Percentiles rank a stretch among this genome's conserved stretches.
phyloP scores from a whole-genome alignment of 2,329 filamentous ascomycete species.

The Cordyceps cicadae region DNA sequence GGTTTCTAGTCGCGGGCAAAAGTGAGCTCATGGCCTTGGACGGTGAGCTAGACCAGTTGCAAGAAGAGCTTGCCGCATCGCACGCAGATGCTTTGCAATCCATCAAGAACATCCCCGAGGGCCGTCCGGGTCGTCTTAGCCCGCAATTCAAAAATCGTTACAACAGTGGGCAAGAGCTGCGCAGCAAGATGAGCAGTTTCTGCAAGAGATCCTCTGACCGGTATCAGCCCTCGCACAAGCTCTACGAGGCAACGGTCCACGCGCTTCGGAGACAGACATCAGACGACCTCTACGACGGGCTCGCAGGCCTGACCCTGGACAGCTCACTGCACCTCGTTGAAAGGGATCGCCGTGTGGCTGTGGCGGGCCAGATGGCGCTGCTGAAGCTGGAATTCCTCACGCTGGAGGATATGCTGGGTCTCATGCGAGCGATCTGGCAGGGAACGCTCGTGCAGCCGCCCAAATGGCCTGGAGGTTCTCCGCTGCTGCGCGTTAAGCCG shows the following conservation, averaged over 20 bases:
- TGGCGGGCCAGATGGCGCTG: conserved; percentile 4
- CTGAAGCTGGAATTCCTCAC: conserved; percentile 4
- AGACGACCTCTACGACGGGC: not conserved
- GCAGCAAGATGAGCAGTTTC: not conserved
- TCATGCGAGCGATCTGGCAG: not conserved
- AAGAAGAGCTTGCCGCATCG: too few relatives aligned
- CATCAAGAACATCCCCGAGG: too few relatives aligned
- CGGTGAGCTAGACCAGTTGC: too few relatives aligned
- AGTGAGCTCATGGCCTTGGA: too few relatives aligned
- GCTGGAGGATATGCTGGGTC: not conserved
- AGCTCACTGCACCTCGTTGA: not conserved
- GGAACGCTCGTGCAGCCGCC: not conserved
- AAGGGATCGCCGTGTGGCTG: conserved; percentile 7
- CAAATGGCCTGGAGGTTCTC: conserved; percentile 4
- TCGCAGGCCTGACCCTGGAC: not conserved
- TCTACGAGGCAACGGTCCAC: conserved; percentile 26
- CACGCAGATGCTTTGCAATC: too few relatives aligned
- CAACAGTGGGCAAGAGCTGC: not conserved
- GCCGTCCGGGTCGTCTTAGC: too few relatives aligned
- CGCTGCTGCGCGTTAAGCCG: not conserved
- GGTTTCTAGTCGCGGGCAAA: conserved; percentile 38
- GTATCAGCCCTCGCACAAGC: conserved; percentile 9
- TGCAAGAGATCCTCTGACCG: not conserved
- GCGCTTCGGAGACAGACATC: not conserved
- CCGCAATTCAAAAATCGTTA: not conserved